A percentile compares a stretch with the other conserved stretches of the same genome.
phyloP scores from a whole-genome alignment of 2,329 filamentous ascomycete species.

The Graphium sp. region DNA sequence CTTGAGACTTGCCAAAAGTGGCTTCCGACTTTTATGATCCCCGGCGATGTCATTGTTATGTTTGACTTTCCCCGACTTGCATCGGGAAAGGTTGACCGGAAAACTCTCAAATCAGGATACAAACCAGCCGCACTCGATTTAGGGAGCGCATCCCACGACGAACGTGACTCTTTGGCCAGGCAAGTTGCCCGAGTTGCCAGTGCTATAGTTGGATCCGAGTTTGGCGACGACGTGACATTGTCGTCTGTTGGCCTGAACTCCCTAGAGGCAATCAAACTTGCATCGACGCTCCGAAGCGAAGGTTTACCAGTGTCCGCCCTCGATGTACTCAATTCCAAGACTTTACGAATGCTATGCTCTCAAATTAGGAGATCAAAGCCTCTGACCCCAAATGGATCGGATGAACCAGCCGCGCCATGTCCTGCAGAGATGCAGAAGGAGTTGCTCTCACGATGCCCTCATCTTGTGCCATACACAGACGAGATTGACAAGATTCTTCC shows the following conservation, averaged over 20 bases:
- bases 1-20: constrained; percentile 48
- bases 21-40: constrained; percentile 74
- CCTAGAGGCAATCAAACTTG: constrained; percentile 27
- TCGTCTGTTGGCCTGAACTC: constrained; percentile 48
- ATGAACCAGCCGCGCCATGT: not conserved
- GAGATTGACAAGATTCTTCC: constrained; percentile 27
- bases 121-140: constrained; percentile 1
- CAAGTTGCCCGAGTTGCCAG: constrained; percentile 22
- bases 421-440: too few species aligned
- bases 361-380: not conserved
- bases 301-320: constrained; percentile 40
- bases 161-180: not conserved
- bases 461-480: constrained; percentile 1
- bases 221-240: constrained; percentile 24
- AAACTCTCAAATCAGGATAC: constrained; percentile 38
- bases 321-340: constrained; percentile 41
- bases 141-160: not conserved
- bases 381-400: not conserved
- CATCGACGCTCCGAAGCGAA: constrained; percentile 41
- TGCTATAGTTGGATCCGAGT: constrained; percentile 18
- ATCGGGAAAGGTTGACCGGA: constrained; percentile 72
- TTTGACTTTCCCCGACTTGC: constrained; percentile 54
- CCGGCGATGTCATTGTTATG: constrained; percentile 51
- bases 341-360: constrained; percentile 4
- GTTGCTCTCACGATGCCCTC: not conserved